Base-by-base conservation (phyloP, 441 rosid species). In the Metrosideros polymorpha region DNA sequence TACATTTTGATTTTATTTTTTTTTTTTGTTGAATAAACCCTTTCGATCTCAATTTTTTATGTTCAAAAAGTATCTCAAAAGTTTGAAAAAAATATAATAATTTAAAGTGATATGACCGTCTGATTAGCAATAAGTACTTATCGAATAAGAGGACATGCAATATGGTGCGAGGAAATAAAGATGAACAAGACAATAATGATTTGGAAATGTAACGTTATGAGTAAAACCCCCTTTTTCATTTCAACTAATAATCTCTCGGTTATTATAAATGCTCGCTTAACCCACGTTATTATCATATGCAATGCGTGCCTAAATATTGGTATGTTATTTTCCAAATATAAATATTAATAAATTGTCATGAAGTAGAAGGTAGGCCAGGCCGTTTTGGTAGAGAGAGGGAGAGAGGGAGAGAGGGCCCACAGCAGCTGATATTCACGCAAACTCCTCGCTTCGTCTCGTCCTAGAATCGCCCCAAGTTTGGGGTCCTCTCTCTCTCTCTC, bases 61-160 rank as follows among this genome's bases (percentile, higher is more conserved):
- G 12, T 32, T 35, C 1, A 3, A 9, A 4, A 0, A 5, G 7
- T 32, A 32, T 9, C 2, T 0, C 22, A 1, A 63, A 32, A 63
- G 32, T 32, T 63, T 2, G 1, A 32, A 43, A 32, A 32, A 18
- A 32, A 8, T 12, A 45, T 49, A 4, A 49, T 49, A 35, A 32
- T 24, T 2, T 66, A 35, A 3, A 2, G 59, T 4, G 3, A 55
- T 25, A 53, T 19, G 55, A 53, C n/a, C 59, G 9, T 9, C 9
- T 4, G 59, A 55, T 1, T 10, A 0, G 9, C 10, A 63, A 9
- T 4, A 0, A 22, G 2, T 12, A 0, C 10, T 22, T 10, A 35
- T 1, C n/a, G 4, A 0, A 24, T 0, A 10, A 18, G 1, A 35
- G 2, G 15, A 1, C 15, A 10, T 0, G 2, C 4, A 0, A 5